Evolutionary conservation across 257 asterid species (phyloP), one percentile per base, ranked within the genome.

Genomic region (Dorcoceras hygrometricum): DNA sequence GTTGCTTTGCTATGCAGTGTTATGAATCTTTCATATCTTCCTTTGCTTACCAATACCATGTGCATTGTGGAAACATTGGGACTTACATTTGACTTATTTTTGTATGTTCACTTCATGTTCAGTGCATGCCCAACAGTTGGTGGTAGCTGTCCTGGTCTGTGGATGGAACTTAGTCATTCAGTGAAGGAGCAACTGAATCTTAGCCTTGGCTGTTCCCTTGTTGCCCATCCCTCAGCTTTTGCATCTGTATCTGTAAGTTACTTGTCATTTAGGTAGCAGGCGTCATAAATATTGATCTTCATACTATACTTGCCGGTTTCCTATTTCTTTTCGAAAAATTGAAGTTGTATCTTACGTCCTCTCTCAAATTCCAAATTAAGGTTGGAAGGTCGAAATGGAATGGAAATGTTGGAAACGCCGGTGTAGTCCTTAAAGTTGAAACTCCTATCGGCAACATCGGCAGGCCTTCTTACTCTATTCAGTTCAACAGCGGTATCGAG

Each of bases 351-450:
- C 58, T 25, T 54, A 3, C 9, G 22, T 3, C 0, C 46, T n/a
- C 61, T 22, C 18, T 31, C 11, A 28, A 57, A 54, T 26, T 54
- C 57, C 10, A 23, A 57, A 57, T 78, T 79, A 80, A 93, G 98
- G 87, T 93, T 70, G 98, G 98, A 62, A 80, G 98, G 78, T 93
- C 98, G 14, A 89, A 86, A 80, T 90, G 95, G 97, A 94, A 94
- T 25, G 97, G 97, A 50, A 90, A 94, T 62, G 85, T 85, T 24
- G 99, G 99, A 53, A 84, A 81, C 73, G 75, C 95, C 3, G 99
- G 99, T 29, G 76, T 90, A 11, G 95, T 90, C 3, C 59, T 87
- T 10, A 94, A 89, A 71, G 89, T 89, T 8, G 99, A 94, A 76
- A 86, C 96, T 54, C 97, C 97, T 56, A 86, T 94, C 9, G 89